Evolutionary conservation across 2,329 filamentous ascomycete genomes (phyloP), one percentile per base, ranked within the genome.

Genomic region (Colletotrichum cordylinicola): DNA sequence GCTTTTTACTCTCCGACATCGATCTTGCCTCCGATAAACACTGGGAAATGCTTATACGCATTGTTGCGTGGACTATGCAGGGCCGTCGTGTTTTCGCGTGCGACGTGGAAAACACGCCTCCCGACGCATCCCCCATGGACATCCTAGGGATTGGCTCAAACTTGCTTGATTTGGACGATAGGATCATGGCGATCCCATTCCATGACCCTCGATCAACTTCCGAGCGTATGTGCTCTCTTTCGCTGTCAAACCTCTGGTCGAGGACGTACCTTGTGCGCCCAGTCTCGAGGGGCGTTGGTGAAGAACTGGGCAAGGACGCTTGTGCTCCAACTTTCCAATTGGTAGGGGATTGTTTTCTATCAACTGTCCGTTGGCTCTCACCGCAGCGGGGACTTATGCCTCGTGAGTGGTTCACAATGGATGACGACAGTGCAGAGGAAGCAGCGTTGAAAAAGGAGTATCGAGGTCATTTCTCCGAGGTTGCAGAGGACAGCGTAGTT

Each of bases 271-370:
- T 52, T 2, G 43, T 52, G 43, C 43, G 43, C 13, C 0, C n/a
- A 52, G n/a, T 52, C 6, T 0, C 43, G 13, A 1, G 43, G 2
- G 2, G 43, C n/a, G 43, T 52, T 21, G n/a, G 0, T 8, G 43
- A 0, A n/a, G 43, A 21, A 2, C n/a, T 21, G 21, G 10, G n/a
- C 10, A 21, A 52, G 3, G 18, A 8, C n/a, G 43, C 6, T 21
- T 21, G 12, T 52, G 43, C 8, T 52, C 43, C 43, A 52, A 21
- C 10, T 13, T 21, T 52, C 10, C 43, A 13, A 2, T 52, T 52
- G 8, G n/a, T 52, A 0, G 43, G 43, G 6, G 43, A 52, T 21
- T 52, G 43, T 6, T 52, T 52, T 21, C 43, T 52, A 21, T 52
- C 43, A 10, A 52, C 43, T 21, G 43, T 52, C 8, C 43, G 43